Evolutionary conservation across 2,329 filamentous ascomycete species (phyloP).

Genomic region (Sphaerostilbella broomeana): DNA sequence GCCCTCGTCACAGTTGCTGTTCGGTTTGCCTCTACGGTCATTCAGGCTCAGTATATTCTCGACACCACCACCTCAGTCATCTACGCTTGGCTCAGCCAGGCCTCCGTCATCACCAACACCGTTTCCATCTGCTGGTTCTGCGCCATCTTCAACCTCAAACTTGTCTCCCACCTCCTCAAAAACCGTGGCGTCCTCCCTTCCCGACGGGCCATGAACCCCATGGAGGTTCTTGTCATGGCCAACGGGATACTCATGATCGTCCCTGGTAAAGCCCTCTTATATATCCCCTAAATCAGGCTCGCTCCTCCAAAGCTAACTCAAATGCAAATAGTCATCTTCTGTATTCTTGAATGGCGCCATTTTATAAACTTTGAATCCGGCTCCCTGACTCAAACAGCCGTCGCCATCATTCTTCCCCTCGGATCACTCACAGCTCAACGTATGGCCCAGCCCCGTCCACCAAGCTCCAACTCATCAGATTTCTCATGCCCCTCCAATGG

Average conservation of each 20-base stretch:
- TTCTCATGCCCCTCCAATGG: conserved; percentile 8
- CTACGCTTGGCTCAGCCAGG: conserved; percentile 33
- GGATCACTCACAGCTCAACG: conserved; percentile 47
- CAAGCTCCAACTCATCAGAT: conserved; percentile 16
- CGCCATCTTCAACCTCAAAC: conserved; percentile 47
- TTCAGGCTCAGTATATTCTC: conserved; percentile 31
- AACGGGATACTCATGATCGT: conserved; percentile 51
- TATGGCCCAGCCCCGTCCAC: conserved; percentile 23
- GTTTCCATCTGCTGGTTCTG: conserved; percentile 47
- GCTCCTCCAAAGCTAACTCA: background rate
- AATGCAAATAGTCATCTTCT: conserved; percentile 40
- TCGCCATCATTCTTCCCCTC: conserved; percentile 45
- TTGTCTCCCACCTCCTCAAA: conserved; percentile 41
- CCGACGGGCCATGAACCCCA: conserved; percentile 37
- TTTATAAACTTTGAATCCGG: conserved; percentile 42
- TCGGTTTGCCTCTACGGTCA: conserved; percentile 28
- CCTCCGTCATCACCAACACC: conserved; percentile 34
- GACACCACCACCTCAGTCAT: conserved; percentile 16
- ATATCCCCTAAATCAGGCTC: too few relatives aligned
- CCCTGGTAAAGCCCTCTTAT: conserved; percentile 36
- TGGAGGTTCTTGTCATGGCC: conserved; percentile 50
- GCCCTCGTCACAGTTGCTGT: conserved; percentile 27
- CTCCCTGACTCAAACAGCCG: conserved; percentile 43
- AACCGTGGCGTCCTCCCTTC: conserved; percentile 42
- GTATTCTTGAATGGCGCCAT: conserved; percentile 38